Evolutionary conservation across 2,329 filamentous ascomycete species (phyloP).

Genomic region (Penicillium sp.): DNA sequence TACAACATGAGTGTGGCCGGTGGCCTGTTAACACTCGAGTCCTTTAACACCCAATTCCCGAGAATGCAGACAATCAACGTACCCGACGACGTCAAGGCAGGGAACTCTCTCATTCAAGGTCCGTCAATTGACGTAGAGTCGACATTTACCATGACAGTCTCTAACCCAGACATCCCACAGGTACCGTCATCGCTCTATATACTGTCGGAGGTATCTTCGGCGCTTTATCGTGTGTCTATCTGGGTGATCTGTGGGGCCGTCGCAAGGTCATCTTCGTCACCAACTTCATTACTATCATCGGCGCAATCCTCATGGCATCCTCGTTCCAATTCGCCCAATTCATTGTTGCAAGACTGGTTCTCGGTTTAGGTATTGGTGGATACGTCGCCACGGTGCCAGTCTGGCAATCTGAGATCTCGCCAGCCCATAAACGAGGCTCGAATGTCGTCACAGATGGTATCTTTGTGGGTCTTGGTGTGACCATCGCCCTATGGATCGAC

Average conservation of each 20-base stretch:
- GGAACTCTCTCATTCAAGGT: conserved; percentile 48
- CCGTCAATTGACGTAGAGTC: conserved; percentile 1
- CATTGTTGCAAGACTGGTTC: conserved; percentile 48
- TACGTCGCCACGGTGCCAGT: conserved; percentile 28
- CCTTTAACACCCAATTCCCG: conserved; percentile 45
- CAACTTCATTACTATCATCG: conserved; percentile 45
- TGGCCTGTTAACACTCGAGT: conserved; percentile 42
- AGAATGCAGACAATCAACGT: conserved; percentile 52
- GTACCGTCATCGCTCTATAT: conserved; percentile 48
- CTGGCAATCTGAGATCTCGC: conserved; percentile 18
- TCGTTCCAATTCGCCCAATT: conserved; percentile 51
- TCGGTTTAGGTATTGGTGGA: conserved; percentile 49
- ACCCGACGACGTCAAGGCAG: conserved; percentile 43
- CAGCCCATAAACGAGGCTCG: conserved; percentile 21
- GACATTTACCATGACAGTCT: not conserved
- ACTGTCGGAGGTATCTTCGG: conserved; percentile 52
- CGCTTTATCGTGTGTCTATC: conserved; percentile 47
- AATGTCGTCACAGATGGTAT: conserved; percentile 36
- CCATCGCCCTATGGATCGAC: conserved; percentile 50
- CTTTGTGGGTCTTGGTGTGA: conserved; percentile 47
- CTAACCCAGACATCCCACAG: conserved; percentile 15
- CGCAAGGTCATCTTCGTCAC: conserved; percentile 48
- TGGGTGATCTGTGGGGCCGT: conserved; percentile 51
- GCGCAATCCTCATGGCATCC: conserved; percentile 47
- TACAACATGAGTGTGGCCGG: conserved; percentile 57